phyloP scores from a whole-genome alignment of 1,284 basidiomycete genomes.

The Cystobasidium pallidum region DNA sequence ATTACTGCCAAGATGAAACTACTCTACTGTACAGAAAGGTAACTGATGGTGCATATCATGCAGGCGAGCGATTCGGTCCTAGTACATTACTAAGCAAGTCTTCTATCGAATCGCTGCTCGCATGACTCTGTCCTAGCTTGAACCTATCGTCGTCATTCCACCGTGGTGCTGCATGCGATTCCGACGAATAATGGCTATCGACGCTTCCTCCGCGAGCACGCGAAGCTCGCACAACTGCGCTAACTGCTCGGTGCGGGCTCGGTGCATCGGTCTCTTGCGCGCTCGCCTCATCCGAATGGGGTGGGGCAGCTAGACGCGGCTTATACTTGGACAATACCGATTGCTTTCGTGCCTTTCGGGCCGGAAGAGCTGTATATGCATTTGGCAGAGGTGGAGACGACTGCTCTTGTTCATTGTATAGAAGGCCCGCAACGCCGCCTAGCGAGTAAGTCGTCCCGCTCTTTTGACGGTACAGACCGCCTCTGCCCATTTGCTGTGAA shows the following conservation, averaged over 20 bases:
- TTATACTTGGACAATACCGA: conserved; percentile 28
- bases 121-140: conserved; percentile 26
- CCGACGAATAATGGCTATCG: conserved; percentile 14
- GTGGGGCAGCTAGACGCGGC: conserved; percentile 19
- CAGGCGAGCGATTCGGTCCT: conserved; percentile 33
- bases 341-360: conserved; percentile 36
- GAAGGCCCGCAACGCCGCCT: conserved; percentile 27
- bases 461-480: conserved; percentile 19
- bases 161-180: neutral
- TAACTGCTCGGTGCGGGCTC: conserved; percentile 38
- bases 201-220: conserved; percentile 29
- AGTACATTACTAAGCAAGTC: conserved; percentile 34
- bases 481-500: conserved; percentile 1
- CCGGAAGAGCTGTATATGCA: conserved; percentile 20
- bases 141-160: conserved; percentile 4
- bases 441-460: conserved; percentile 42
- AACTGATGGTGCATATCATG: neutral
- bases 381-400: neutral
- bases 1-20: neutral
- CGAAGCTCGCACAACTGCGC: conserved; percentile 29
- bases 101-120: conserved; percentile 29
- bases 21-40: neutral
- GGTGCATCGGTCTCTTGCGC: conserved; percentile 11
- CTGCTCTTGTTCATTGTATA: conserved; percentile 16
- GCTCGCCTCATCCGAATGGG: conserved; percentile 23